A percentile compares a stretch with the other conserved stretches of the same genome.
Evolutionary conservation across 139 green algal genomes (phyloP).

Genomic region (Micractinium sp.): DNA sequence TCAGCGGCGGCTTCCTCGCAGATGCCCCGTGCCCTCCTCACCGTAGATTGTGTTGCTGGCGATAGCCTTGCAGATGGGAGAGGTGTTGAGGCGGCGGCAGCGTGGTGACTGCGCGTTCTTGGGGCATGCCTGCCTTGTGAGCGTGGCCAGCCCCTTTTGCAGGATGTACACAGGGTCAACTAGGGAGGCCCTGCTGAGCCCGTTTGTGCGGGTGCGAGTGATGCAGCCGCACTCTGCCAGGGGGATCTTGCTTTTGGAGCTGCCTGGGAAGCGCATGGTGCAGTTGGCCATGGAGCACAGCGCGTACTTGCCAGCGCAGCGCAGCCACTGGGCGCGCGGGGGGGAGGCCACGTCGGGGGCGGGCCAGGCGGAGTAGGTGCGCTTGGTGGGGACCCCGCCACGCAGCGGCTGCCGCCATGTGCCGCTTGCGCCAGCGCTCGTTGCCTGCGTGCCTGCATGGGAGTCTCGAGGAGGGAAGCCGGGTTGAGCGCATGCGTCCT

Average conservation of each 20-base stretch:
- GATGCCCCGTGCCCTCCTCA: not conserved
- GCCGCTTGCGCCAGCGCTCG: too few species aligned
- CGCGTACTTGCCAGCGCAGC: not conserved
- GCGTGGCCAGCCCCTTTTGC: not conserved
- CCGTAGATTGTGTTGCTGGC: conserved; percentile 22
- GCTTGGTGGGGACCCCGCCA: not conserved
- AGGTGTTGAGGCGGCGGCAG: conserved; percentile 3
- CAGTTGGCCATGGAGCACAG: conserved; percentile 16
- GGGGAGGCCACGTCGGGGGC: not conserved
- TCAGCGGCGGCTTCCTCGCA: too few species aligned
- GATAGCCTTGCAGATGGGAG: conserved; percentile 14
- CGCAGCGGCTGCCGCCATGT: too few species aligned
- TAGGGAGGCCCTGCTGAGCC: not conserved
- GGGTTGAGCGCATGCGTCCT: too few species aligned
- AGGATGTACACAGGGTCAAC: conserved; percentile 31
- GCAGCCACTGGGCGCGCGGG: not conserved
- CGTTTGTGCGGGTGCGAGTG: not conserved
- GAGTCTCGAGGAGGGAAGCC: too few species aligned
- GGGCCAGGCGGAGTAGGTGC: not conserved
- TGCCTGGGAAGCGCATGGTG: conserved; percentile 15
- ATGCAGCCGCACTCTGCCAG: conserved; percentile 35
- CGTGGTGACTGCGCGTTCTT: not conserved
- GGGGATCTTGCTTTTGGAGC: not conserved
- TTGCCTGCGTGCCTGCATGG: too few species aligned
- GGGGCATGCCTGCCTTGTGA: not conserved